Conservation (phyloP, 768 basidiomycete genomes). For the Flagelloscypha sp. region DNA sequence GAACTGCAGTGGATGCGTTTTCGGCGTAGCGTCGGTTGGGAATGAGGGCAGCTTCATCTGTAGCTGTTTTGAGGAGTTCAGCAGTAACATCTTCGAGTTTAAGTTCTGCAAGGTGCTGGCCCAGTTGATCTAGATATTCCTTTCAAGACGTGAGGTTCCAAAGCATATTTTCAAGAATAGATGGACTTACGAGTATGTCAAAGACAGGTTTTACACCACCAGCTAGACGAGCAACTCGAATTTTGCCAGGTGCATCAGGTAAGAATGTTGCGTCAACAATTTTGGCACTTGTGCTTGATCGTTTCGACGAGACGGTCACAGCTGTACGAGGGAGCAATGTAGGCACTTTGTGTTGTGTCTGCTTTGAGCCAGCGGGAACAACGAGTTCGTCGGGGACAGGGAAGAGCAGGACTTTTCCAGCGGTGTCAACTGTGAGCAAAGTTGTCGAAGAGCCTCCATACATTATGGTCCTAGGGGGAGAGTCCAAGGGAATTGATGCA, state of each 20-base stretch:
- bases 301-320: slow-evolving; percentile 32
- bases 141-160: slow-evolving; percentile 15
- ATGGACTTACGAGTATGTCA: slow-evolving; percentile 43
- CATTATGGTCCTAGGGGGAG: slow-evolving; percentile 44
- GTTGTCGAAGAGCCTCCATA: slow-evolving; percentile 27
- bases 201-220: slow-evolving; percentile 55
- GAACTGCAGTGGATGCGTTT: slow-evolving; percentile 48
- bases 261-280: slow-evolving; percentile 43
- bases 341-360: slow-evolving; percentile 36
- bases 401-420: slow-evolving; percentile 52
- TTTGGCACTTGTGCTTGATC: slow-evolving; percentile 22
- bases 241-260: slow-evolving; percentile 28
- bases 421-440: slow-evolving; percentile 48
- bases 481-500: slow-evolving; percentile 57
- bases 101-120: slow-evolving; percentile 45
- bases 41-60: slow-evolving; percentile 25
- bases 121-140: slow-evolving; percentile 48
- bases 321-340: slow-evolving; percentile 47
- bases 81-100: slow-evolving; percentile 32
- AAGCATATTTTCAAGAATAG: slow-evolving; percentile 4
- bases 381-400: slow-evolving; percentile 41
- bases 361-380: slow-evolving; percentile 28
- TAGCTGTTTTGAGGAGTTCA: slow-evolving; percentile 6
- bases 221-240: slow-evolving; percentile 46
- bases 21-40: slow-evolving; percentile 65